These are phyloP conservation scores for Penicillium daleae DNA, from an alignment of 495 filamentous ascomycete genomes.

Conservation along the genomic window DNA sequence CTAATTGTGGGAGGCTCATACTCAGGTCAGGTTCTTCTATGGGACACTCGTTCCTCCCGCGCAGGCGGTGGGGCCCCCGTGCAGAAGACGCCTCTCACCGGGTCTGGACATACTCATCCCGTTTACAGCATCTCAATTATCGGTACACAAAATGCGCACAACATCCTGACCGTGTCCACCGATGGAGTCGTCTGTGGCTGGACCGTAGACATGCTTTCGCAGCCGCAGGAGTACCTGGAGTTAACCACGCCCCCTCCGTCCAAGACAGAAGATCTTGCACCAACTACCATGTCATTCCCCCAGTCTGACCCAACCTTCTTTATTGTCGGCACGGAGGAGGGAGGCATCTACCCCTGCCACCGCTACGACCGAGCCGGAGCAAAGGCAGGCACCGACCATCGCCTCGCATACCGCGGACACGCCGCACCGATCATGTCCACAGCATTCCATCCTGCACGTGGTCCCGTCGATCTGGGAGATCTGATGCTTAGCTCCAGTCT, in stretches of 20 bases:
- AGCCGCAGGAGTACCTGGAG: conserved; percentile 90
- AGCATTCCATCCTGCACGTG: conserved; percentile 89
- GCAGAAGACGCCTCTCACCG: conserved; percentile 93
- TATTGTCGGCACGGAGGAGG: conserved; percentile 95
- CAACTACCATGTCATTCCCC: conserved; percentile 96
- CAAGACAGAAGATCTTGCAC: conserved; percentile 93
- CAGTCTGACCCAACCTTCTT: conserved; percentile 96
- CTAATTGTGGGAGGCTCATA: conserved; percentile 94
- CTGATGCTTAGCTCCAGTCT: conserved; percentile 82
- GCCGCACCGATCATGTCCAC: conserved; percentile 94
- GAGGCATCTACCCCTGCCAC: conserved; percentile 92
- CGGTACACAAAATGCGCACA: conserved; percentile 97
- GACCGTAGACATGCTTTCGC: conserved; percentile 95
- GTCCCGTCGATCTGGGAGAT: conserved; percentile 93
- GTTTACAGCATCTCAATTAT: conserved; percentile 95
- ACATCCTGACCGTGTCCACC: conserved; percentile 93
- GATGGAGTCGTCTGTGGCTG: conserved; percentile 96
- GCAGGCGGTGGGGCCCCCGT: conserved; percentile 80
- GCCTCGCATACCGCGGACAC: conserved; percentile 84
- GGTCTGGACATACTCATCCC: conserved; percentile 89
- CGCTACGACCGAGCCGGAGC: conserved; percentile 95
- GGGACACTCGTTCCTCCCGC: conserved; percentile 79
- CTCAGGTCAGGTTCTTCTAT: conserved; percentile 95
- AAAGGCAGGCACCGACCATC: conserved; percentile 88
- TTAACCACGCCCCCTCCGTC: conserved; percentile 82